Percentiles rank a stretch among this genome's conserved stretches.
Conservation (phyloP, 352 stramenopile genomes). For the Albugo candida region DNA sequence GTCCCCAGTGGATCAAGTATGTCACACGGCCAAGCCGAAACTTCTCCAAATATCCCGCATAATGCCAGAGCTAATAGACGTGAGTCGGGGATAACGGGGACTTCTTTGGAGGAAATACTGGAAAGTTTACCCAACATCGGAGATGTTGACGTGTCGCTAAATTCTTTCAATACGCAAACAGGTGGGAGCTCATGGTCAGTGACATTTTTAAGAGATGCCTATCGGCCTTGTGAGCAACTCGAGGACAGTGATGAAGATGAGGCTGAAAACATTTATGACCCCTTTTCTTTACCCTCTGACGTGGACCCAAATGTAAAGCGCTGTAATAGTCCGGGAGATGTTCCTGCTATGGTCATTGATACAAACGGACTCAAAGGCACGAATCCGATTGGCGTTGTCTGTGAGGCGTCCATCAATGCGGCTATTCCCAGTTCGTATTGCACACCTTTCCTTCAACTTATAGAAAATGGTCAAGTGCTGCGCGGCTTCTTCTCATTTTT, state of each 20-base stretch:
- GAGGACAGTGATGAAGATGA: conserved; percentile 24
- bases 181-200: conserved; percentile 91
- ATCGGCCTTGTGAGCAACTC: conserved; percentile 37
- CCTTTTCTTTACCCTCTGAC: conserved; percentile 5
- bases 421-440: not conserved
- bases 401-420: conserved; percentile 10
- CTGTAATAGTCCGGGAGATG: conserved; percentile 87
- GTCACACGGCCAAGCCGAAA: conserved; percentile 44
- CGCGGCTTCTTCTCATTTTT: conserved; percentile 80
- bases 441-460: not conserved
- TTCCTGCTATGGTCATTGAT: conserved; percentile 57
- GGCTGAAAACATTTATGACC: not conserved
- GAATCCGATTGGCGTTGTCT: conserved; percentile 13
- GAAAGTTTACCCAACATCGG: conserved; percentile 87
- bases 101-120: conserved; percentile 90
- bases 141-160: conserved; percentile 82
- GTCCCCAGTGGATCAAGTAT: conserved; percentile 55
- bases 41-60: conserved; percentile 51
- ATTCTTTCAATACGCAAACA: conserved; percentile 61
- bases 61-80: conserved; percentile 81
- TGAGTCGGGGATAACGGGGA: conserved; percentile 79
- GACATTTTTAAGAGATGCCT: conserved; percentile 83
- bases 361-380: conserved; percentile 14
- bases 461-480: conserved; percentile 54
- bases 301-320: conserved; percentile 24